Evolutionary conservation across 1,284 basidiomycete species (phyloP), one percentile per base, ranked within the genome.

Genomic region (Porphyrellus sp.): DNA sequence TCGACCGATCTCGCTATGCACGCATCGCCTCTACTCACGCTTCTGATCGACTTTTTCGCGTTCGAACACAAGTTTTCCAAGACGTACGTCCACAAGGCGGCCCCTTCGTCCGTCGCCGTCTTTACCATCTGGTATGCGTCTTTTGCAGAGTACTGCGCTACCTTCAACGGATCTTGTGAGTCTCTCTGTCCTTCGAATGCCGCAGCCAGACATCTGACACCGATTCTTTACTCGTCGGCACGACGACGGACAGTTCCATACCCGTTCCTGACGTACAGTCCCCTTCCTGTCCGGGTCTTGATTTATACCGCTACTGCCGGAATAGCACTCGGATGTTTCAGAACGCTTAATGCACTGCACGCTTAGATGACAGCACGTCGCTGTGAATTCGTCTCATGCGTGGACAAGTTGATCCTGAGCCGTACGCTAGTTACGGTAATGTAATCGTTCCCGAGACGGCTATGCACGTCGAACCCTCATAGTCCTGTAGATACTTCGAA

Each of bases 261-360:
- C 69, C 90, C 90, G 0, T 92, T 92, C 74, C 73, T 93, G 53
- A 87, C 82, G 0, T 62, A 83, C 25, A 84, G 77, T 62, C 70
- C 79, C 0, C 71, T 82, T 15, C 61, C 69, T 8, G 69, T 76
- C 28, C 78, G 89, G 16, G 56, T 83, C n/a, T 69, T 63, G 18
- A 88, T 91, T 25, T 93, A 92, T 68, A 59, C 63, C 8, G 76
- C 71, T 3, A 77, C 79, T 0, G 76, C 78, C 0, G 49, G 69
- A 0, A 70, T 88, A 30, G 83, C 85, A 5, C 73, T 82, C 31
- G 43, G 74, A 3, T 81, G 80, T 2, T 86, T 91, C 63, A 74
- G 76, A 62, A 57, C 66, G 4, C 65, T 87, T 37, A 87, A 88
- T 60, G 61, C 68, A 21, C 55, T 83, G 3, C 65, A 68, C 31